Base-by-base conservation (phyloP, 805 yeast species). In the Kazachstania africana region DNA sequence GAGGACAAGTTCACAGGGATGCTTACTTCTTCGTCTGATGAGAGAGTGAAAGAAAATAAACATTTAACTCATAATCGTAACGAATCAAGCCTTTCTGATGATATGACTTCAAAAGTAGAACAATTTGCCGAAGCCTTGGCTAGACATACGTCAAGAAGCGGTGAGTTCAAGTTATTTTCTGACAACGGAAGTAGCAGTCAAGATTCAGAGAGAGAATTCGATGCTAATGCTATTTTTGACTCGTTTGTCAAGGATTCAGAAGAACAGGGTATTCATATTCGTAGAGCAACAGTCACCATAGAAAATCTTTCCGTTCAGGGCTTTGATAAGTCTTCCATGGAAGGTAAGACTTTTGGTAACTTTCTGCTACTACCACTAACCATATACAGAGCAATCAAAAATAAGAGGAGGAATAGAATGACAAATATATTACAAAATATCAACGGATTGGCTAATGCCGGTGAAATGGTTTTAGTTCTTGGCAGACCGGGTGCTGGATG, bases 401-500 rank as follows among this genome's bases (percentile, higher is more conserved):
- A 43, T 12, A 38, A 49, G 26, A 55, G 39, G 33, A 45, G 45
- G 13, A 51, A 49, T 16, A 56, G 50, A 33, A 50, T 57, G 57
- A 57, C 53, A 20, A 45, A 51, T 8, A 65, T 65, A 12, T 40
- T 65, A 28, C 54, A 57, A 5, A 47, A 64, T 26, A 65, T 47
- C 61, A 67, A 53, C 59, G 59, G 34, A 44, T 44, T 50, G 57
- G 70, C 72, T 9, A 59, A 63, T 33, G 70, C 79, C 2, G 84
- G 85, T 43, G 84, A 77, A 44, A 68, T 77, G 74, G 65, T 74
- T 20, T 58, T 78, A 29, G 85, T 78, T 5, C 53, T 76, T 22
- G 83, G 81, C 32, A 68, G 78, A 38, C 85, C 88, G 2, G 85
- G 88, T 44, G 77, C 88, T 18, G 91, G 91, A 28, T 79, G 87